phyloP scores from a whole-genome alignment of 768 basidiomycete species.

The Lactarius indigo region DNA sequence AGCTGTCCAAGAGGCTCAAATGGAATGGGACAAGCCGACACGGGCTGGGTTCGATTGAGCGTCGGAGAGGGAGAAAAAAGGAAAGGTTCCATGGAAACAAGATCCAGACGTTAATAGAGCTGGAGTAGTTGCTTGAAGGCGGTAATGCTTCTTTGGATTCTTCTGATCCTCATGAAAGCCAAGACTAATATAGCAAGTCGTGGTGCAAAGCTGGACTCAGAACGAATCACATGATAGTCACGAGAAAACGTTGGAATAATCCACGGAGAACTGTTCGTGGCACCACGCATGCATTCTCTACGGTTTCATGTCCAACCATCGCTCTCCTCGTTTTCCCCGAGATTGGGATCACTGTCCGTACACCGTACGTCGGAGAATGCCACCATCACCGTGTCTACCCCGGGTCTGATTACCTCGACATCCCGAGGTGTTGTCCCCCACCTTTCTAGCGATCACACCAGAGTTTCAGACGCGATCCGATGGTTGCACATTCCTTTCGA shows the following conservation, averaged over 20 bases:
- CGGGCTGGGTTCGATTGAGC: background rate
- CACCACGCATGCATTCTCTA: constrained; percentile 1
- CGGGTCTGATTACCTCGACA: constrained; percentile 57
- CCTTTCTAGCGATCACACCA: constrained; percentile 60
- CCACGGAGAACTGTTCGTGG: background rate
- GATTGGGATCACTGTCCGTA: constrained; percentile 15
- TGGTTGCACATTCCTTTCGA: constrained; percentile 77
- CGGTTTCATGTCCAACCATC: constrained; percentile 15
- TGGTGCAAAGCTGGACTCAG: background rate
- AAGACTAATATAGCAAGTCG: background rate
- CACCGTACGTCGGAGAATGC: constrained; percentile 3
- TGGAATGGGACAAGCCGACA: background rate
- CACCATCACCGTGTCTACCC: constrained; percentile 49
- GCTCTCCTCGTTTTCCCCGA: constrained; percentile 18
- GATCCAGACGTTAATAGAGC: background rate
- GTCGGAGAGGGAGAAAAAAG: background rate
- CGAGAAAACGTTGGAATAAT: background rate
- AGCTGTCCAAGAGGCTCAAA: background rate
- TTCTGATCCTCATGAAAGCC: background rate
- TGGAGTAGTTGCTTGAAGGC: background rate
- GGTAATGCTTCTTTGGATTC: background rate
- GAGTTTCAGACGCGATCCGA: constrained; percentile 44
- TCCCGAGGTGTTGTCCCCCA: constrained; percentile 76
- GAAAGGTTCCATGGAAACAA: background rate
- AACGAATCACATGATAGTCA: background rate